phyloP scores from a whole-genome alignment of 495 filamentous ascomycete species.

The Evansstolkia leycettana region DNA sequence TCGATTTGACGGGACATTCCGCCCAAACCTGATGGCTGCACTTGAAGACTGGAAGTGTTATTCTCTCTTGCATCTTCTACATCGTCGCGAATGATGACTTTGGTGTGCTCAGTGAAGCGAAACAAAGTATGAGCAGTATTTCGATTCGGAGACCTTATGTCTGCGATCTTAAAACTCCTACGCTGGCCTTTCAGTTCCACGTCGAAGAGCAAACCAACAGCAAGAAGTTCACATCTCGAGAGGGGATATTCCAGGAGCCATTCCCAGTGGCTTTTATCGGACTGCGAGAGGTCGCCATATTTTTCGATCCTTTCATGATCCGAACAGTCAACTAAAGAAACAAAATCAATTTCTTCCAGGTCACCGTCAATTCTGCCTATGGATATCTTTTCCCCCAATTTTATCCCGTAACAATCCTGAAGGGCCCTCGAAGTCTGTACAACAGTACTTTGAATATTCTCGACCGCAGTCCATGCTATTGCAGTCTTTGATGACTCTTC shows the following conservation, averaged over 20 bases:
- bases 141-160: slow-evolving; percentile 17
- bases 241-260: slow-evolving; percentile 49
- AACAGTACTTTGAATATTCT: slow-evolving; percentile 50
- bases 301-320: slow-evolving; percentile 21
- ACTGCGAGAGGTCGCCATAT: slow-evolving; percentile 21
- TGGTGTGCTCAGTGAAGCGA: slow-evolving; percentile 19
- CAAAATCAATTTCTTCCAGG: slow-evolving; percentile 26
- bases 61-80: slow-evolving; percentile 7
- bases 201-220: slow-evolving; percentile 33
- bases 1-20: slow-evolving; percentile 52
- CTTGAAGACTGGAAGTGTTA: slow-evolving; percentile 9
- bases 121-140: slow-evolving; percentile 21
- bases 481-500: slow-evolving; percentile 37
- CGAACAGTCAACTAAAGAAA: slow-evolving; percentile 40
- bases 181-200: slow-evolving; percentile 34
- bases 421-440: slow-evolving; percentile 55
- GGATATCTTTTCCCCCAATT: slow-evolving; percentile 46
- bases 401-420: slow-evolving; percentile 51
- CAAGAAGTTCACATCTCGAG: slow-evolving; percentile 30
- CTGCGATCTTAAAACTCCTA: slow-evolving; percentile 29
- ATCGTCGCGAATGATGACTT: slow-evolving; percentile 21
- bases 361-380: slow-evolving; percentile 33
- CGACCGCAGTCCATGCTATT: slow-evolving; percentile 51
- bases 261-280: slow-evolving; percentile 47
- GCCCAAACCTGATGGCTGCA: slow-evolving; percentile 35